phyloP scores from a whole-genome alignment of 768 basidiomycete species.

The Amanita inopinata region DNA sequence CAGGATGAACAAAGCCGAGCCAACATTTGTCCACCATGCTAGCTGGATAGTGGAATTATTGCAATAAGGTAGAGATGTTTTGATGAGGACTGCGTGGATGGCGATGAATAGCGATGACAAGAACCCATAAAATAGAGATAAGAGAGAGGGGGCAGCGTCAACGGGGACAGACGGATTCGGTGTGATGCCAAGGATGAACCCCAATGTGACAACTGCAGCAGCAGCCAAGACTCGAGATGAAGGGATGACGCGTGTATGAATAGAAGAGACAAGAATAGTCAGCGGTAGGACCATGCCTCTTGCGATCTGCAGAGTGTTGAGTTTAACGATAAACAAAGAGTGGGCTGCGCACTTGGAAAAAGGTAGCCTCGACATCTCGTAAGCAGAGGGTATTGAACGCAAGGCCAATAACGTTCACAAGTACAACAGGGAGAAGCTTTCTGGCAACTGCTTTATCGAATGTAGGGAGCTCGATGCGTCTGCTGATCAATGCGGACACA shows the following conservation, averaged over 20 bases:
- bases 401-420: constrained; percentile 65
- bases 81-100: constrained; percentile 67
- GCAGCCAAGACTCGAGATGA: constrained; percentile 45
- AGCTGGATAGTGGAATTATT: constrained; percentile 65
- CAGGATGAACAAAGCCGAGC: constrained; percentile 53
- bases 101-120: constrained; percentile 70
- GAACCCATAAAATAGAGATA: constrained; percentile 61
- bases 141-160: constrained; percentile 34
- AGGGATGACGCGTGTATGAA: constrained; percentile 45
- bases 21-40: constrained; percentile 72
- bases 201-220: constrained; percentile 55
- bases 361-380: constrained; percentile 69
- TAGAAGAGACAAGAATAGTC: constrained; percentile 65
- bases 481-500: constrained; percentile 34
- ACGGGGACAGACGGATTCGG: constrained; percentile 40
- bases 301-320: constrained; percentile 49
- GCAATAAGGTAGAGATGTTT: constrained; percentile 56
- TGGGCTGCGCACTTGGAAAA: constrained; percentile 53
- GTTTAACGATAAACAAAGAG: neutral
- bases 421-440: constrained; percentile 52
- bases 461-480: constrained; percentile 48
- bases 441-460: constrained; percentile 41
- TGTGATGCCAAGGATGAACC: constrained; percentile 69
- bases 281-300: constrained; percentile 76
- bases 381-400: constrained; percentile 76